phyloP scores from a whole-genome alignment of 768 basidiomycete species.

The Pleurotus citrinopileatus region DNA sequence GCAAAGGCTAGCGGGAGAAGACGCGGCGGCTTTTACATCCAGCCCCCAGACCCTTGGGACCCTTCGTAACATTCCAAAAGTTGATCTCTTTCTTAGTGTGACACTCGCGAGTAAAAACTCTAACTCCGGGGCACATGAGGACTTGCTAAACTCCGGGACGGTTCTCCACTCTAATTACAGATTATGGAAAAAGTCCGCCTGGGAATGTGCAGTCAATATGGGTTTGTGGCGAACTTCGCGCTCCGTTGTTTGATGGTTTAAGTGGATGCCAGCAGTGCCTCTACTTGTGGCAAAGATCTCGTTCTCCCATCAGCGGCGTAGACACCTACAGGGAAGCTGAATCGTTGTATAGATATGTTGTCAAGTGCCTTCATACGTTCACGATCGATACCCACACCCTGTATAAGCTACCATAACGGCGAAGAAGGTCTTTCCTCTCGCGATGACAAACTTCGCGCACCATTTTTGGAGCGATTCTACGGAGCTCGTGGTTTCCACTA shows the following conservation, averaged over 20 bases:
- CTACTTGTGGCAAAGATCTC: not conserved
- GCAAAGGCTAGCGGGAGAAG: not conserved
- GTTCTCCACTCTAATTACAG: not conserved
- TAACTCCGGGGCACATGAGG: not conserved
- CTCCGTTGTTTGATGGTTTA: not conserved
- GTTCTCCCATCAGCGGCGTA: not conserved
- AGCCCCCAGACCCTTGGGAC: not conserved
- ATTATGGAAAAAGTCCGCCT: not conserved
- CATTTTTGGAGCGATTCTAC: too few relatives aligned
- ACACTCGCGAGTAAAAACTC: not conserved
- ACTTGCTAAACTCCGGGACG: not conserved
- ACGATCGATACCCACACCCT: too few relatives aligned
- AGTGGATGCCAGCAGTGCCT: not conserved
- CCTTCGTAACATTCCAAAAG: not conserved
- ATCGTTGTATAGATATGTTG: too few relatives aligned
- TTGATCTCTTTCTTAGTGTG: not conserved
- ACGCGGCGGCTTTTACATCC: not conserved
- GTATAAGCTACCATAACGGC: too few relatives aligned
- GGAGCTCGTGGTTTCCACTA: not conserved
- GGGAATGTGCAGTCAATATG: not conserved
- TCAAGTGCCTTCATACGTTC: too few relatives aligned
- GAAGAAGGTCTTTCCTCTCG: too few relatives aligned
- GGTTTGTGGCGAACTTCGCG: constrained; percentile 8
- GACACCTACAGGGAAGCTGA: not conserved
- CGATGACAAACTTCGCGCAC: too few relatives aligned